phyloP scores from a whole-genome alignment of 768 basidiomycete genomes.

The Agrocybe pediades region DNA sequence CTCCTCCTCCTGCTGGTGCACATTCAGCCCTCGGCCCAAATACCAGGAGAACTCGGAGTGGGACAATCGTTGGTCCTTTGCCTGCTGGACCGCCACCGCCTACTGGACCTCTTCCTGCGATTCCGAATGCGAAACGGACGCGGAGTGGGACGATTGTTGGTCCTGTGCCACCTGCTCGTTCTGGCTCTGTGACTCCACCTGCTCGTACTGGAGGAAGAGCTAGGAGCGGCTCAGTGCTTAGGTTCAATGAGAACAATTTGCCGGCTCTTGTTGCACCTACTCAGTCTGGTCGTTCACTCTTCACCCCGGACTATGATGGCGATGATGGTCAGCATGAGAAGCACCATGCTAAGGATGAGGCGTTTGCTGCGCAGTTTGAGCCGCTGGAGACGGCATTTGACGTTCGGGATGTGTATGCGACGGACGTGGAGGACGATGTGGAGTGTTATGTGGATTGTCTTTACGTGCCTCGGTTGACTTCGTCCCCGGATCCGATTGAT shows the following conservation, averaged over 20 bases:
- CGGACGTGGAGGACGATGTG: slow-evolving; percentile 28
- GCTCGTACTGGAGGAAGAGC: background rate
- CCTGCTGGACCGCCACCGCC: slow-evolving; percentile 1
- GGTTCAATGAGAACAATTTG: background rate
- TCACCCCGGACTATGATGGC: background rate
- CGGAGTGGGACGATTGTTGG: slow-evolving; percentile 34
- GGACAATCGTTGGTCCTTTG: slow-evolving; percentile 26
- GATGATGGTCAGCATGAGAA: background rate
- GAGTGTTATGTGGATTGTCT: slow-evolving; percentile 21
- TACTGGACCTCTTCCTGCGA: slow-evolving; percentile 7
- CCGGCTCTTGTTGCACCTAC: background rate
- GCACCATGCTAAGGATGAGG: background rate
- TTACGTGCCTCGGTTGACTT: slow-evolving; percentile 18
- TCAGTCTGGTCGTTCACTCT: too few species aligned
- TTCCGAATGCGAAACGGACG: too few species aligned
- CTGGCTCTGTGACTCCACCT: background rate
- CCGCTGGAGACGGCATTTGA: slow-evolving; percentile 21
- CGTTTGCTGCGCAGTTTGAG: background rate
- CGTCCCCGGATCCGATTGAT: slow-evolving; percentile 28
- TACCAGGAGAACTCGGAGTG: slow-evolving; percentile 33
- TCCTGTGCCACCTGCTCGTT: background rate
- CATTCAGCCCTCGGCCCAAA: too few species aligned
- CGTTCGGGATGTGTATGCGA: slow-evolving; percentile 26
- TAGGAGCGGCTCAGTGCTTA: slow-evolving; percentile 13
- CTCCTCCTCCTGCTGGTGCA: slow-evolving; percentile 11